Conservation (phyloP, 176 grass and related monocot genomes). For the Oryza australiensis region DNA sequence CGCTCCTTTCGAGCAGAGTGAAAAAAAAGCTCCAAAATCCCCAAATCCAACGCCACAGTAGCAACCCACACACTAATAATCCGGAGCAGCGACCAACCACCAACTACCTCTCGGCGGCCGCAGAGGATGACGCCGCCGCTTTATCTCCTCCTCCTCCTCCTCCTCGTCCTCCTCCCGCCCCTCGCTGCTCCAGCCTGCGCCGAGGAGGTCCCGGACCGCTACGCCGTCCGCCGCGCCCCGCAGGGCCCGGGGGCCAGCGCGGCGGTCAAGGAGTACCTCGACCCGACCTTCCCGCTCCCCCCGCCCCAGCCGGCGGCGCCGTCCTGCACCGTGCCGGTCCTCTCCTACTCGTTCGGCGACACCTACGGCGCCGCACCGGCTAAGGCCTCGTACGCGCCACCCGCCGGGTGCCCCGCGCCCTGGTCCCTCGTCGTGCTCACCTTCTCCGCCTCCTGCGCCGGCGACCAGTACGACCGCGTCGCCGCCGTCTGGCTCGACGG, state of each 20-base stretch:
- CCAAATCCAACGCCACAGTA: background rate
- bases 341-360: conserved; percentile 71
- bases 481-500: conserved; percentile 86
- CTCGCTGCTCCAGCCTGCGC: background rate
- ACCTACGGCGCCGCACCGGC: conserved; percentile 71
- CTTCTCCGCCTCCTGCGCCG: conserved; percentile 64
- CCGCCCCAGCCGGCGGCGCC: conserved; percentile 28
- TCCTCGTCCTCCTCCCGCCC: conserved; percentile 21
- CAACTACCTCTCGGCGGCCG: background rate
- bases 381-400: conserved; percentile 51
- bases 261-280: conserved; percentile 55
- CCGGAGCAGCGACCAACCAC: background rate
- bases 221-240: conserved; percentile 10
- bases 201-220: conserved; percentile 16
- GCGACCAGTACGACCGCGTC: conserved; percentile 90
- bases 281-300: conserved; percentile 55
- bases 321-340: conserved; percentile 56
- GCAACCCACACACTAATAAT: background rate
- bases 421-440: conserved; percentile 71
- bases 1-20: background rate
- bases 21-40: background rate
- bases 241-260: background rate
- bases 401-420: conserved; percentile 52
- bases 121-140: conserved; percentile 8
- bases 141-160: background rate